Percentiles rank a stretch among this genome's conserved stretches.
Evolutionary conservation across 345 rosid genomes (phyloP).

Genomic region (Theobroma cacao): DNA sequence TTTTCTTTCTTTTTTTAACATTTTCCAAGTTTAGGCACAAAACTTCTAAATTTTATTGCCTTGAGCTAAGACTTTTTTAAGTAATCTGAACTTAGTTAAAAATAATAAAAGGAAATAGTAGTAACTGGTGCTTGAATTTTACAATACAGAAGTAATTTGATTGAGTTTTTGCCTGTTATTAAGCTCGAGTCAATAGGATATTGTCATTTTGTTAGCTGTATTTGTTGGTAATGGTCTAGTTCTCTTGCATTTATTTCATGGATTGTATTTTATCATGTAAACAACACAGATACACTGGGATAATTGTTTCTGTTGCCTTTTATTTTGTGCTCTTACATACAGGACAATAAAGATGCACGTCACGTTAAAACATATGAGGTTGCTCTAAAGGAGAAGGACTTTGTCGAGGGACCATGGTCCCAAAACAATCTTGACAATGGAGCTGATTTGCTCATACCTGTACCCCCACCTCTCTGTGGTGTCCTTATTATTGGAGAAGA

Average conservation of each 20-base stretch:
- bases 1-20: background rate
- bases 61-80: background rate
- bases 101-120: background rate
- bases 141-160: background rate
- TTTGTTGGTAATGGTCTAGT: background rate
- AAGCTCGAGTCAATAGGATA: background rate
- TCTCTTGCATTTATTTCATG: background rate
- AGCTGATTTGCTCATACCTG: constrained; percentile 88
- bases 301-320: background rate
- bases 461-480: constrained; percentile 98
- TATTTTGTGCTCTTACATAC: constrained; percentile 13
- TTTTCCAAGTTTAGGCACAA: background rate
- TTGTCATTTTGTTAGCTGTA: background rate
- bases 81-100: background rate
- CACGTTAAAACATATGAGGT: constrained; percentile 97
- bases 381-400: constrained; percentile 91
- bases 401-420: constrained; percentile 94
- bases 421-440: constrained; percentile 96
- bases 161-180: background rate
- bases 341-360: constrained; percentile 99
- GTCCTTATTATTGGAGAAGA: constrained; percentile 95
- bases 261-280: background rate
- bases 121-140: background rate
- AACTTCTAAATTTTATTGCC: background rate
- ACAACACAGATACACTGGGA: background rate